Conservation (phyloP, 805 yeast species). For the Wickerhamomyces bovis region DNA sequence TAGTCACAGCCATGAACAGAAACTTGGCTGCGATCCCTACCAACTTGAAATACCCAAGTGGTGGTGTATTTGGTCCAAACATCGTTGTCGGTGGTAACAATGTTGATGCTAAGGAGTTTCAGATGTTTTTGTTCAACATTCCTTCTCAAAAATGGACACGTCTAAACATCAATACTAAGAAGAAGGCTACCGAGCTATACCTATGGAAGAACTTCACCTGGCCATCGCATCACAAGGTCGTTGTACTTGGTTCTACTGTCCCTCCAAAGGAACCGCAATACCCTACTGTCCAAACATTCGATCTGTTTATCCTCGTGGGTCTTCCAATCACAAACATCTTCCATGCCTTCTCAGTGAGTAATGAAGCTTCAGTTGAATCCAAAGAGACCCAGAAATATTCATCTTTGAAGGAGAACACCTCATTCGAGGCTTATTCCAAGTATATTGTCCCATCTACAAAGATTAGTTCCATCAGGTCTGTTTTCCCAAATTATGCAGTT, state of each 20-base stretch:
- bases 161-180: constrained; percentile 46
- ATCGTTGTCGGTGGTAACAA: constrained; percentile 55
- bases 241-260: constrained; percentile 45
- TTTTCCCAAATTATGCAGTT: constrained; percentile 71
- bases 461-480: constrained; percentile 59
- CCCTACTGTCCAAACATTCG: constrained; percentile 37
- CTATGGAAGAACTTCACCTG: constrained; percentile 67
- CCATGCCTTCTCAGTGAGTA: constrained; percentile 16
- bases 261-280: constrained; percentile 19
- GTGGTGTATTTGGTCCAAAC: constrained; percentile 63
- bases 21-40: constrained; percentile 34
- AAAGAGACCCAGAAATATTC: not conserved
- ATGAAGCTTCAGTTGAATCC: constrained; percentile 15
- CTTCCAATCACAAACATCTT: constrained; percentile 48
- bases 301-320: constrained; percentile 41
- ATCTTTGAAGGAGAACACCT: constrained; percentile 14
- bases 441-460: constrained; percentile 70
- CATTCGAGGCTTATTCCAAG: constrained; percentile 65
- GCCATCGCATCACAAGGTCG: constrained; percentile 71
- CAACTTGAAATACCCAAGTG: constrained; percentile 48
- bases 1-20: constrained; percentile 15
- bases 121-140: constrained; percentile 46
- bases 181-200: constrained; percentile 38
- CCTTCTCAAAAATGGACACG: constrained; percentile 61
- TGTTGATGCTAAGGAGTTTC: constrained; percentile 35